Evolutionary conservation across 2,329 filamentous ascomycete species (phyloP).

Genomic region (Diaporthe amygdali): DNA sequence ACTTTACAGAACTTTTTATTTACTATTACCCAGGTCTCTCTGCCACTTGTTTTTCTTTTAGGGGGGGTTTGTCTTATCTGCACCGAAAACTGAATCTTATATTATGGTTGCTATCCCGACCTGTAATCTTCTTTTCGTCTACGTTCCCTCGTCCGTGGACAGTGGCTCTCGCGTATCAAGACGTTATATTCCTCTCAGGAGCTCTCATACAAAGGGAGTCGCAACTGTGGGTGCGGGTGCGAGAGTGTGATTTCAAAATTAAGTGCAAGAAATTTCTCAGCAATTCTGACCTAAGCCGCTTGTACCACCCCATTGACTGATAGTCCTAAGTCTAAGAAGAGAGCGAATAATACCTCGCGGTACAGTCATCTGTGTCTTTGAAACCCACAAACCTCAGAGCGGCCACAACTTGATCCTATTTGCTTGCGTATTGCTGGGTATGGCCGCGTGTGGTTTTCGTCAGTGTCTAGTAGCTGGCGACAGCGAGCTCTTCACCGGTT

Average conservation of each 20-base stretch:
- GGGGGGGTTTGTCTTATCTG: conserved; percentile 31
- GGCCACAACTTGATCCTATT: background rate
- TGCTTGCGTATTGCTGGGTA: background rate
- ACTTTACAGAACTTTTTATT: conserved; percentile 28
- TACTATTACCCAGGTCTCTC: conserved; percentile 26
- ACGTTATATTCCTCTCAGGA: conserved; percentile 15
- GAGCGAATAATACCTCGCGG: background rate
- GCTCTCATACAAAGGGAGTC: background rate
- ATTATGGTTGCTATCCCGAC: conserved; percentile 30
- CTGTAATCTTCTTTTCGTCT: conserved; percentile 32
- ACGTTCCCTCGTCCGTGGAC: conserved; percentile 18
- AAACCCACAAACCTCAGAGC: background rate
- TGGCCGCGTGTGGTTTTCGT: no score
- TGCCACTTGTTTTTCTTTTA: conserved; percentile 31
- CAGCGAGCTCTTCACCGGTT: background rate
- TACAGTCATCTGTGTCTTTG: no score
- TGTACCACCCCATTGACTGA: background rate
- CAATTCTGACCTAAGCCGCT: background rate
- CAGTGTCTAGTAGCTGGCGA: no score
- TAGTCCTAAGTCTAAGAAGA: background rate
- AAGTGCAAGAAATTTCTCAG: background rate
- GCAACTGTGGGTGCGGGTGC: background rate
- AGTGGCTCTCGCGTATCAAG: conserved; percentile 14
- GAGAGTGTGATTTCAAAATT: background rate
- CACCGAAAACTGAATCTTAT: conserved; percentile 31